Percentiles rank a stretch among this genome's conserved stretches.
Conservation (phyloP, 176 grass and related monocot genomes). For the Bothriochloa decipiens region DNA sequence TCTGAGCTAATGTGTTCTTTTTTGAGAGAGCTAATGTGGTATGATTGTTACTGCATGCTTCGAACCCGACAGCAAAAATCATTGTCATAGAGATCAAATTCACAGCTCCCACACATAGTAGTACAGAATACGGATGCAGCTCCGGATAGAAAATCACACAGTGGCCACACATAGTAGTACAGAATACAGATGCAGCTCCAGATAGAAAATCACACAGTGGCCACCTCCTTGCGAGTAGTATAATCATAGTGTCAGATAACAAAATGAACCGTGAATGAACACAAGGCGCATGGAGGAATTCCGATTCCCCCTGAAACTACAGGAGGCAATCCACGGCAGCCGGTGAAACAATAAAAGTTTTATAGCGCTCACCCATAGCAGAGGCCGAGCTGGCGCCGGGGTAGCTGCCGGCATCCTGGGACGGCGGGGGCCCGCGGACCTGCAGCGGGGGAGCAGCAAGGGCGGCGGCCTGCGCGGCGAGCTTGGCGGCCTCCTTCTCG, state of each 20-base stretch:
- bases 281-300: not conserved
- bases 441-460: conserved; percentile 70
- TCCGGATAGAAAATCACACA: not conserved
- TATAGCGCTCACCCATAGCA: conserved; percentile 48
- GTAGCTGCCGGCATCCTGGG: conserved; percentile 45
- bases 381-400: conserved; percentile 29
- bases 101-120: not conserved
- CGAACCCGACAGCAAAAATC: not conserved
- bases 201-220: not conserved
- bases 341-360: not conserved
- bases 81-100: not conserved
- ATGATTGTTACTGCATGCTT: not conserved
- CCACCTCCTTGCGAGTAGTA: not conserved
- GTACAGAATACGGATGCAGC: not conserved
- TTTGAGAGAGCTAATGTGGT: not conserved
- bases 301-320: not conserved
- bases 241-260: not conserved
- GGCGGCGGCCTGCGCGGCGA: conserved; percentile 81
- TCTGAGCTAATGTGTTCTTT: not conserved
- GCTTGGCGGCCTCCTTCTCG: conserved; percentile 87
- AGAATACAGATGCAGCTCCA: not conserved
- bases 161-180: not conserved
- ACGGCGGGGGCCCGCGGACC: conserved; percentile 54
- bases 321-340: not conserved
- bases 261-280: not conserved